Conservation (phyloP, 169 alveolate species). For the Babesia sp. region DNA sequence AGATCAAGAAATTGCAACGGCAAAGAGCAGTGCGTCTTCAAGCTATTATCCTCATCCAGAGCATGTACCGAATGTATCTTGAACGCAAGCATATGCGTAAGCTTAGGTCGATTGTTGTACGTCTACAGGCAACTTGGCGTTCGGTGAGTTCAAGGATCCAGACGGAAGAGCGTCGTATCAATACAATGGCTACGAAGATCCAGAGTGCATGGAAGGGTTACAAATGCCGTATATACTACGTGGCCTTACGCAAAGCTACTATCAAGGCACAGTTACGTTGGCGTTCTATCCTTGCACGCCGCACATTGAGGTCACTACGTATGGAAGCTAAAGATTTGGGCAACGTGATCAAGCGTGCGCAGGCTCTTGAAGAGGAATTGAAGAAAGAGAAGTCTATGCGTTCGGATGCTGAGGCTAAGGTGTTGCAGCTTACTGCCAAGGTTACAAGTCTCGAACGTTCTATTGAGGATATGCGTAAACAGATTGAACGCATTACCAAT, state of each 20-base stretch:
- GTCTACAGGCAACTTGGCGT: slow-evolving; percentile 48
- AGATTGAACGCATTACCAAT: slow-evolving; percentile 44
- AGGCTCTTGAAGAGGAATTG: slow-evolving; percentile 66
- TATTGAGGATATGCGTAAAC: slow-evolving; percentile 65
- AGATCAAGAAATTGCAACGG: slow-evolving; percentile 36
- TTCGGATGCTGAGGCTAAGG: slow-evolving; percentile 73
- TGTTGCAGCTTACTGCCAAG: slow-evolving; percentile 78
- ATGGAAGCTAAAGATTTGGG: slow-evolving; percentile 79
- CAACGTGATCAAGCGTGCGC: slow-evolving; percentile 67
- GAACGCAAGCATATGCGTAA: slow-evolving; percentile 11
- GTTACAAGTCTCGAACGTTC: slow-evolving; percentile 55
- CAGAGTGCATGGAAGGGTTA: slow-evolving; percentile 77
- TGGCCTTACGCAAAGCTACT: slow-evolving; percentile 61
- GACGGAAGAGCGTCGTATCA: slow-evolving; percentile 42
- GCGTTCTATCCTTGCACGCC: slow-evolving; percentile 78
- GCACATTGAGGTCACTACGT: slow-evolving; percentile 76
- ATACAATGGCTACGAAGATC: slow-evolving; percentile 70
- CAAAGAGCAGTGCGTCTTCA: slow-evolving; percentile 15
- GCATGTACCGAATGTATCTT: slow-evolving; percentile 52
- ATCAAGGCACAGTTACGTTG: slow-evolving; percentile 75
- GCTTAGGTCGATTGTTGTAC: slow-evolving; percentile 6
- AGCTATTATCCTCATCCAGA: slow-evolving; percentile 49
- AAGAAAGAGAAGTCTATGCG: slow-evolving; percentile 75
- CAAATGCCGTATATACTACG: slow-evolving; percentile 57
- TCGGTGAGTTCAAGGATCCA: slow-evolving; percentile 5